Base-by-base conservation (phyloP, 768 basidiomycete genomes). In the Naganishia onofrii region DNA sequence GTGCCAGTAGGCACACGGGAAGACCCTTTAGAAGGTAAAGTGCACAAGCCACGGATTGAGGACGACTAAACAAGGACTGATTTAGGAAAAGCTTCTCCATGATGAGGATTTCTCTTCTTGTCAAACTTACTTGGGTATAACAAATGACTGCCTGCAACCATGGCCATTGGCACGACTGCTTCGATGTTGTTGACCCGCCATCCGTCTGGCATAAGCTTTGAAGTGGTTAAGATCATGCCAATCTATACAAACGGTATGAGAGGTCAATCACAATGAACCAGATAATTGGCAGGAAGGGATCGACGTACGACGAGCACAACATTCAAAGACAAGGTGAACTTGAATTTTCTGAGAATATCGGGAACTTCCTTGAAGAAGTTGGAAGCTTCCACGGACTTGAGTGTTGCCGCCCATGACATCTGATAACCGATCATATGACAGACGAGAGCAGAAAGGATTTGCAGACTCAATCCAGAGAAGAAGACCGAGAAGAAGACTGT, bases 281-380 rank as follows among this genome's bases (percentile, higher is more conserved):
- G 34, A 36, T 36, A 36, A 4, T 36, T 36, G 6, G 34, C 4
- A 36, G 34, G 6, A 36, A n/a, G n/a, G 34, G 34, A 36, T 12
- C 34, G 34, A 36, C 34, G 12, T 32, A 56, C 55, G 29, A 56
- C n/a, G 7, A 56, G 4, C 29, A 32, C 4, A 6, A 56, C 3
- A 19, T 56, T 56, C 29, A 32, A 4, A 17, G 55, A 17, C 29
- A 56, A 17, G 9, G 28, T 56, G 21, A 32, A 8, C 19, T 32
- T 56, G 83, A 91, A 94, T 3, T 91, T 88, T 73, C 87, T 87
- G 76, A 89, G 82, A 77, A 94, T 92, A 68, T 87, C 86, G 0
- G 93, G 93, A 12, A 93, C 87, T 79, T 95, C 92, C 68, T 89
- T 86, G 86, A 90, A 93, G 84, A 95, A 93, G 78, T 93, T 93